Percentiles rank a stretch among this genome's conserved stretches.
phyloP scores from a whole-genome alignment of 2,329 filamentous ascomycete genomes.

The Raffaelea albimanens region DNA sequence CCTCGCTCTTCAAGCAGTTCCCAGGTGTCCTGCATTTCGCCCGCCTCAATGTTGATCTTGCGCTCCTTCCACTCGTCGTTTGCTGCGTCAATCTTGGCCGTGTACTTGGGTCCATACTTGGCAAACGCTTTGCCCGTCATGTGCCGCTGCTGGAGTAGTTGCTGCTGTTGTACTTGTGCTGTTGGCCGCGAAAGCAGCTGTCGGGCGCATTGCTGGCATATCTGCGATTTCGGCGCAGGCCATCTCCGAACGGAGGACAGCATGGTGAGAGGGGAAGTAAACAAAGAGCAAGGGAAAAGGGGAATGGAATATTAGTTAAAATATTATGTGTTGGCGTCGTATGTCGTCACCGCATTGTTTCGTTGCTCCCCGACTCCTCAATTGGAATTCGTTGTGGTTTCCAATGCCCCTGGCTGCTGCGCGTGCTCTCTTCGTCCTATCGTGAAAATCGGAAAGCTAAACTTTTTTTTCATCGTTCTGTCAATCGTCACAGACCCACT shows the following conservation, averaged over 20 bases:
- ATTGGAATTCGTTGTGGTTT: too few species aligned
- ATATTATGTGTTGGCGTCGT: too few species aligned
- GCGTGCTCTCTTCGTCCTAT: too few species aligned
- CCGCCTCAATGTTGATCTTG: constrained; percentile 37
- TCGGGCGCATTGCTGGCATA: constrained; percentile 11
- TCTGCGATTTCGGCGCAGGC: not conserved
- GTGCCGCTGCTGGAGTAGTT: constrained; percentile 2
- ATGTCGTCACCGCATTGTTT: too few species aligned
- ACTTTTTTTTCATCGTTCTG: too few species aligned
- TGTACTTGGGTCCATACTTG: constrained; percentile 22
- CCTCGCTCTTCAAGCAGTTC: constrained; percentile 62
- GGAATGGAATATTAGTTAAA: too few species aligned
- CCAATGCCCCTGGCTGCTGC: too few species aligned
- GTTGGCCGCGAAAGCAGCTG: too few species aligned
- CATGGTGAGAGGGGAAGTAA: not conserved
- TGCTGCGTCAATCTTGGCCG: constrained; percentile 33
- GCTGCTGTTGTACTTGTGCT: too few species aligned
- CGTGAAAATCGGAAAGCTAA: too few species aligned
- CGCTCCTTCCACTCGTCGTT: constrained; percentile 36
- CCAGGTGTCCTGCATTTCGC: constrained; percentile 45
- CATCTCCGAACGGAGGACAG: constrained; percentile 1
- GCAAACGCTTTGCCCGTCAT: constrained; percentile 10
- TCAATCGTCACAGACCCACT: too few species aligned
- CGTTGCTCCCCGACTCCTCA: too few species aligned
- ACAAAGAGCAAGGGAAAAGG: not conserved